Base-by-base conservation (phyloP, 148 eudicot genomes). In the Tetragonia tetragonoides region DNA sequence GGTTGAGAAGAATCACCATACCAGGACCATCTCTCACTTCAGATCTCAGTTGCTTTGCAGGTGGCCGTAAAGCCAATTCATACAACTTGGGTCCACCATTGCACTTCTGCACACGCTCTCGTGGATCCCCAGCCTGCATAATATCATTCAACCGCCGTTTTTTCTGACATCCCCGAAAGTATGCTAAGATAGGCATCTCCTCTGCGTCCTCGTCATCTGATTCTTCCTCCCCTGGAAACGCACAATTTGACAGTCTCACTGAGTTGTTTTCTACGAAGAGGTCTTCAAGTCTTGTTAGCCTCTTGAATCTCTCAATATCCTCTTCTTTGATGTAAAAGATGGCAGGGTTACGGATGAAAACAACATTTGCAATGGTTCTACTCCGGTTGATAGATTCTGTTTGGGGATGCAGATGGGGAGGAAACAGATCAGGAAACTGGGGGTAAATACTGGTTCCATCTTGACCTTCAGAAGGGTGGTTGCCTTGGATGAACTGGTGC, bases 361-460 rank as follows among this genome's bases (percentile, higher is more conserved):
- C 83, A 51, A 93, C 81, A 83, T 88, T 85, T 37, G 76, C 78
- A 7, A 93, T 84, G 40, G 77, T 78, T 62, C 76, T 76, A 64
- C 83, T 67, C 73, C 44, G 70, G 64, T 77, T 81, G 66, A 74
- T 61, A 44, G 79, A 76, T 65, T 82, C 75, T 20, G 82, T 82
- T 42, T 82, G 86, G 40, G 84, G 90, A 82, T 93, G 98, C 76
- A 93, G 68, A 15, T 69, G 74, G 54, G 89, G 86, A 67, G 96
- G 91, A 84, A 93, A 93, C 68, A 93, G 93, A 76, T 84, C 84
- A n/a, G 86, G 83, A 77, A 93, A 91, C 81, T 82, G 94, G n/a
- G 89, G 91, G 74, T 77, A 88, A 51, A 72, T 20, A n/a, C 69
- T 10, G 15, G 62, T 28, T 11, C 37, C 75, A 23, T 81, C 76